Base-by-base conservation (phyloP, 2,329 filamentous ascomycete genomes). In the Fusarium compactum region DNA sequence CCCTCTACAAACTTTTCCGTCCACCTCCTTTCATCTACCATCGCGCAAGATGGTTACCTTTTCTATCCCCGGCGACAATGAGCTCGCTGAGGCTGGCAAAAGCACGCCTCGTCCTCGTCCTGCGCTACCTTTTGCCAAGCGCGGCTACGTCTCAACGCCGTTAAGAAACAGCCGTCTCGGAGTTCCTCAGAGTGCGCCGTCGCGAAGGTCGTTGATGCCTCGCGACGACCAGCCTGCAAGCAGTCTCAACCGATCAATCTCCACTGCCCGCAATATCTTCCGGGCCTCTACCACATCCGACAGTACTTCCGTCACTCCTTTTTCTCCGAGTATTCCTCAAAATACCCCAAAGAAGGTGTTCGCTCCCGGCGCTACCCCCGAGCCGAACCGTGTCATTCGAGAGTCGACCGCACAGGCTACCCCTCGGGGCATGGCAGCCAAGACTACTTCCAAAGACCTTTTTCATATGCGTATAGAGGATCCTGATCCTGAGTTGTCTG, bases 391-490 rank as follows among this genome's bases (percentile, higher is more conserved):
- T 73, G 67, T 82, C 67, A 81, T 81, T 52, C 82, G 85, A 47
- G 82, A 82, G 60, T 81, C 81, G 2, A 83, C 82, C 4, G 81
- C 82, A 30, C 84, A 87, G 74, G 81, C 82, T 53, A 83, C 81
- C 8, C 81, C 84, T 24, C 83, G 83, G 40, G 85, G 84, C 59
- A 81, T 89, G 81, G 81, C 84, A 69, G 80, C 84, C 27, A 84
- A 83, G 75, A 81, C 83, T 8, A 77, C 81, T 4, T 83, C 85
- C 20, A 83, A 83, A 65, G 85, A 89, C 46, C 81, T 87, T 18
- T 90, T 90, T 73, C 77, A 82, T 29, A 86, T 89, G 86, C 85
- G 86, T 71, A 90, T 90, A 62, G 82, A 85, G 25, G 86, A 85
- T 20, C 87, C 87, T 0, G 86, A 87, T 53, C 82, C 83, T 12